Percentiles rank a stretch among this genome's conserved stretches.
phyloP scores from a whole-genome alignment of 2,329 filamentous ascomycete genomes.

The Coniella vitis region DNA sequence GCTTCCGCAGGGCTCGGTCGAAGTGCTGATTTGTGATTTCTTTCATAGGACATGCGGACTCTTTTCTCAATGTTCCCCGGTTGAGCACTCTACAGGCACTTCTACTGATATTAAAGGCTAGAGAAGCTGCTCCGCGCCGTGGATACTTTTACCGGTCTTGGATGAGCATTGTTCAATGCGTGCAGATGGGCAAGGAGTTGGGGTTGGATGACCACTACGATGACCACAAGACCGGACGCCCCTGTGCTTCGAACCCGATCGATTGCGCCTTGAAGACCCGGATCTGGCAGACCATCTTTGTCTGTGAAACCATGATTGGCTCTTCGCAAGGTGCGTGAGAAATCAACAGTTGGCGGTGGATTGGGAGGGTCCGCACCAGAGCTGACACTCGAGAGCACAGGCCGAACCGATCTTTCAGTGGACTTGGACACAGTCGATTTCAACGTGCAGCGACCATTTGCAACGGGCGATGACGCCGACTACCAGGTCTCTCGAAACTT shows the following conservation, averaged over 20 bases:
- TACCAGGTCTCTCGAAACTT: conserved; percentile 77
- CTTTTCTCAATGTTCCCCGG: conserved; percentile 86
- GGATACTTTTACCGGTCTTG: conserved; percentile 97
- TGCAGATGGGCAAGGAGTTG: conserved; percentile 88
- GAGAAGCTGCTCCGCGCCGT: conserved; percentile 84
- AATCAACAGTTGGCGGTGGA: background rate
- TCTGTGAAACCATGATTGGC: conserved; percentile 87
- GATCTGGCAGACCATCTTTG: conserved; percentile 83
- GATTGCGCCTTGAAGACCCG: conserved; percentile 82
- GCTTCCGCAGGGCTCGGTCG: too few relatives aligned
- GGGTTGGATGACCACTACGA: conserved; percentile 82
- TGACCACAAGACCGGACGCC: conserved; percentile 63
- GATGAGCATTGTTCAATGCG: conserved; percentile 89
- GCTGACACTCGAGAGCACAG: conserved; percentile 31
- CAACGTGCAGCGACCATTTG: conserved; percentile 53
- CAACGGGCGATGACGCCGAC: conserved; percentile 68
- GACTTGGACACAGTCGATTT: conserved; percentile 71
- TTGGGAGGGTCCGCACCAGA: too few relatives aligned
- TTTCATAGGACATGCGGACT: conserved; percentile 73
- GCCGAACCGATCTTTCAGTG: conserved; percentile 72
- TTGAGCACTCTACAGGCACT: conserved; percentile 88
- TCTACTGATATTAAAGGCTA: conserved; percentile 79
- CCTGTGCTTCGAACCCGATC: conserved; percentile 60
- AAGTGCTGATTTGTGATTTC: conserved; percentile 21
- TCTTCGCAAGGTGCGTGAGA: conserved; percentile 70